phyloP scores from a whole-genome alignment of 1,284 basidiomycete genomes.

The Stygiomarasmius scandens region DNA sequence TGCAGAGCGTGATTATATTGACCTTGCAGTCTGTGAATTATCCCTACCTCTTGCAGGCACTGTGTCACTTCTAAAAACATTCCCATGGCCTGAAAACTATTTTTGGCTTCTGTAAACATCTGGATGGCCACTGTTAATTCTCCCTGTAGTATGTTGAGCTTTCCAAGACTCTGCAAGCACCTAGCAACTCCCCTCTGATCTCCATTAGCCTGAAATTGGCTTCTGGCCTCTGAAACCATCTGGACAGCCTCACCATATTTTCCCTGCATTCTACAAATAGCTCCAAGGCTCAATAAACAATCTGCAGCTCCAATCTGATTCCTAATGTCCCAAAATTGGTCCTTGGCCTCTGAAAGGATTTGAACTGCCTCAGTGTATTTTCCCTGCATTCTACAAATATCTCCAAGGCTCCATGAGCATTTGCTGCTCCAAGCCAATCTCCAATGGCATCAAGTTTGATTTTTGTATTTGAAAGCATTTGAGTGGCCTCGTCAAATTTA shows the following conservation, averaged over 20 bases:
- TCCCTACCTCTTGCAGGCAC: not conserved
- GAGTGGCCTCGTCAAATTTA: conserved; percentile 11
- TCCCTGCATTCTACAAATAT: conserved; percentile 12
- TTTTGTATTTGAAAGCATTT: conserved; percentile 3
- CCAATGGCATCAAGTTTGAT: conserved; percentile 4
- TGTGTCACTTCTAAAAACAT: conserved; percentile 6
- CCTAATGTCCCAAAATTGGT: not conserved
- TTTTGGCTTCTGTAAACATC: conserved; percentile 4
- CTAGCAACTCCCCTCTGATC: conserved; percentile 8
- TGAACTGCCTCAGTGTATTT: conserved; percentile 3
- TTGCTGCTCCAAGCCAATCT: conserved; percentile 6
- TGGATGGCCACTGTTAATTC: too few relatives aligned
- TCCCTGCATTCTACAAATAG: too few relatives aligned
- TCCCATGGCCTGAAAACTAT: conserved; percentile 8
- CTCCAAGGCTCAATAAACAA: conserved; percentile 4
- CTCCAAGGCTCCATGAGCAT: conserved; percentile 6
- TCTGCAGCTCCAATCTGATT: conserved; percentile 8
- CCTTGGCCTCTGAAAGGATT: not conserved
- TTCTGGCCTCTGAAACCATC: too few relatives aligned
- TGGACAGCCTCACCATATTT: too few relatives aligned
- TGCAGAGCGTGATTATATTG: too few relatives aligned
- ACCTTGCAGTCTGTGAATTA: too few relatives aligned
- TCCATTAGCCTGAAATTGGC: not conserved
- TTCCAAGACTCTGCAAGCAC: conserved; percentile 2
- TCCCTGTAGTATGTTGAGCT: not conserved